Base-by-base conservation (phyloP, 1,284 basidiomycete species). In the Leccinum insolens region DNA sequence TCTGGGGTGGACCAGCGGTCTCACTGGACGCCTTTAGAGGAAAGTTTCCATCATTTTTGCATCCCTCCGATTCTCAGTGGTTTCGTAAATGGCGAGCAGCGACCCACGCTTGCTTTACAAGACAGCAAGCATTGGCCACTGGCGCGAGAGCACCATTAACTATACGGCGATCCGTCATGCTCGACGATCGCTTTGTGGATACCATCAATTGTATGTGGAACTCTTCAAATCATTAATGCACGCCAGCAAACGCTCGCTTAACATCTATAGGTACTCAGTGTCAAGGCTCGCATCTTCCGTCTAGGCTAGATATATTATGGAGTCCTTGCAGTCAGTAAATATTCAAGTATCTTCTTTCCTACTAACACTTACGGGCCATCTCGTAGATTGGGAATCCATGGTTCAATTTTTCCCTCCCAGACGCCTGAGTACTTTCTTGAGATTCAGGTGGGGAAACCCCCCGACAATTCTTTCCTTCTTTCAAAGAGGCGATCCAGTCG, bases 241-340 rank as follows among this genome's bases (percentile, higher is more conserved):
- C 52, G 17, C 25, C 20, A 6, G n/a, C 9, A n/a, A 34, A 39
- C 15, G 28, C 46, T 11, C 31, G 65, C 44, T 8, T 31, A 34
- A 5, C 22, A 46, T n/a, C 17, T 55, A 58, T n/a, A 66, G 64
- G 62, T 63, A 61, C 25, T 39, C 63, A 61, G 37, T 80, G 79
- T 73, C 63, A 63, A 69, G 55, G 69, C 63, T 52, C 75, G 74
- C 63, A 39, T 52, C 60, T 55, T 44, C 31, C 63, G 68, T 41
- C 61, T 41, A 5, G 65, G 64, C 8, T 20, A 57, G 37, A 61
- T 61, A 58, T 39, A 7, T 62, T 81, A n/a, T 79, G 74, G 77
- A 79, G 72, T 57, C 68, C 73, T 69, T 73, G 68, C 60, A 80
- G 78, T 77, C 65, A 71, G 75, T 63, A 31, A 46, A 39, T 14